Evolutionary conservation across 305 asterid species (phyloP), one percentile per base, ranked within the genome.

Genomic region (Stenogyne calaminthoides): DNA sequence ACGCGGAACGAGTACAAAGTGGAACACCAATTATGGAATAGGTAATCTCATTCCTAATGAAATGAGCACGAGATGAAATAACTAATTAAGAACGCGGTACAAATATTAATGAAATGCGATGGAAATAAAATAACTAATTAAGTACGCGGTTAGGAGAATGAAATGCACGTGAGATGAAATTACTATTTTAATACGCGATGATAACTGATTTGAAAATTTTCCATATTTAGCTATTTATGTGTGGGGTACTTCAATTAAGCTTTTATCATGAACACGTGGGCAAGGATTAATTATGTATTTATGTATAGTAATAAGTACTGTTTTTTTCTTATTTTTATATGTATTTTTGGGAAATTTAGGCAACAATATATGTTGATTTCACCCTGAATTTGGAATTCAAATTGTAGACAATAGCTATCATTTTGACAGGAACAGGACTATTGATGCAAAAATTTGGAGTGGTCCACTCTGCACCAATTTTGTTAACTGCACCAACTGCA

Each of bases 401-500:
- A 81, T 54, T 77, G 75, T 64, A 58, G n/a, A 55, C 61, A 75
- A 83, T 62, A 71, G 62, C 66, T 55, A 47, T 77, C 74, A 71
- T 16, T 77, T n/a, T 72, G 87, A 83, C 77, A 81, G 81, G 25
- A 73, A 83, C 84, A 76, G 57, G 54, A 61, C 82, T 34, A 14
- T 11, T 57, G 56, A 72, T 58, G 47, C 67, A 76, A 71, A 40
- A 36, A 12, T 29, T 74, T 69, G 76, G 37, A 14, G 82, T 78
- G 79, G 85, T 82, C 87, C 86, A 65, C 14, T 42, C 72, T 69
- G 70, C 74, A 39, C 22, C 74, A 49, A 22, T 60, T 64, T 68
- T 54, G 37, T 69, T 40, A 49, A 34, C 72, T 69, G 70, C 74
- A 39, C 6, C 29, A 18, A 19, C 66, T 66, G 72, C 68, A 44